Conservation (phyloP, 2,329 filamentous ascomycete genomes). For the Aureobasidium mangrovei region DNA sequence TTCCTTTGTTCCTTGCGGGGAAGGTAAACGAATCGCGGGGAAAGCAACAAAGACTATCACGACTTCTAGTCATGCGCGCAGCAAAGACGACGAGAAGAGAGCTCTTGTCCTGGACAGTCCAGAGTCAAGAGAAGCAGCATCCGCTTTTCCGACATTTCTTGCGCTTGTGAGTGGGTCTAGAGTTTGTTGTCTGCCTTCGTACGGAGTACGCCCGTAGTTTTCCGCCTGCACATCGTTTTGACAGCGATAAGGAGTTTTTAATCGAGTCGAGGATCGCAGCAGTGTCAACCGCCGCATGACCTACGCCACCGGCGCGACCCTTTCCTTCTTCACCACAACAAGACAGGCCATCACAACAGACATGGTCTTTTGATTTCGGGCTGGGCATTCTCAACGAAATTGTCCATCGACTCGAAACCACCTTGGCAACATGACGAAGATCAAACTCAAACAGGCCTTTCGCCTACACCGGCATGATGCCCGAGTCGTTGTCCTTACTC, state of each 20-base stretch:
- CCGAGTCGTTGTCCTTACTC: too few relatives aligned
- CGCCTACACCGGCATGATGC: too few relatives aligned
- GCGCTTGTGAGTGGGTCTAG: background rate
- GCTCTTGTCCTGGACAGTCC: background rate
- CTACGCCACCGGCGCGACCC: background rate
- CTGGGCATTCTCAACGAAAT: slow-evolving; percentile 8
- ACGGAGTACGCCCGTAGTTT: background rate
- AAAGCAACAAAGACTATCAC: background rate
- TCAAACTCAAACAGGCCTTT: background rate
- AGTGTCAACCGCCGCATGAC: background rate
- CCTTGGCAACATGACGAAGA: background rate
- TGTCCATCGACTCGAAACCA: background rate
- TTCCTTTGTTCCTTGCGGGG: slow-evolving; percentile 5
- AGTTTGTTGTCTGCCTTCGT: background rate
- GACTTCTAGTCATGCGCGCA: slow-evolving; percentile 4
- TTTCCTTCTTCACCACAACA: background rate
- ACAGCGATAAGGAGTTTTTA: background rate
- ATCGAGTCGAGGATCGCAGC: background rate
- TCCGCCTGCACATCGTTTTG: background rate
- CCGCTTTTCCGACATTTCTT: background rate
- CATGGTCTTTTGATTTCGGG: background rate
- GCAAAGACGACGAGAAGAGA: background rate
- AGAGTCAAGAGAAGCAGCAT: background rate
- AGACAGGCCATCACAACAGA: background rate
- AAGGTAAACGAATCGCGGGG: background rate